Base-by-base conservation (phyloP, 106 monocot species). In the Acanthochlamys bracteata region DNA sequence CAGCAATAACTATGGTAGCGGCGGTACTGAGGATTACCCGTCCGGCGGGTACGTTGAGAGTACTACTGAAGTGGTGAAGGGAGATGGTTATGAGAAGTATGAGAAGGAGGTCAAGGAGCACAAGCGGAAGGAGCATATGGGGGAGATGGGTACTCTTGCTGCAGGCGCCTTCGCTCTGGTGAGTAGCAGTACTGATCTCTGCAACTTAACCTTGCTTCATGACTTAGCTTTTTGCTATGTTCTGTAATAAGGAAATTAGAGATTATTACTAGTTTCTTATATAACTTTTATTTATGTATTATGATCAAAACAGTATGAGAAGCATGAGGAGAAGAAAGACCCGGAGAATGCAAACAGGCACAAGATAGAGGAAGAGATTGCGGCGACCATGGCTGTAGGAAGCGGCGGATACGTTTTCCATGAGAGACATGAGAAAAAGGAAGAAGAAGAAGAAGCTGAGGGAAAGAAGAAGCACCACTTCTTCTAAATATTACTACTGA, bases 341-440 rank as follows among this genome's bases (percentile, higher is more conserved):
- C 81, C 84, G 8, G 89, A 89, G 78, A 59, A 89, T 69, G 84
- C 84, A 1, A 81, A 79, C 53, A 69, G 46, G 76, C 89, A 89
- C 76, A 84, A 84, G 76, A 56, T 80, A 7, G 83, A 89, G 78
- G 89, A 89, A 73, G 89, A 89, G 70, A 23, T 84, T 0, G 84
- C 84, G 0, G 81, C 75, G 1, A 69, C 66, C 0, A 76, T 47
- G 6, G 81, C 66, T 6, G 77, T 84, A 0, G 84, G 66, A 13
- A 20, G 65, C 52, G 89, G 75, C 0, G 89, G 89, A 13, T 89
- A 76, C 20, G 78, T 68, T 9, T 84, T 89, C 75, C 88, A 84
- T 47, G 88, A 89, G 88, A 66, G 70, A 13, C 88, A 84, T 52
- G 76, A 84, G 70, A 84, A 70, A 76, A 89, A 88, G 55, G 89